Conservation (phyloP, 192 early-diverging fungal species). For the Coemansia sp. region DNA sequence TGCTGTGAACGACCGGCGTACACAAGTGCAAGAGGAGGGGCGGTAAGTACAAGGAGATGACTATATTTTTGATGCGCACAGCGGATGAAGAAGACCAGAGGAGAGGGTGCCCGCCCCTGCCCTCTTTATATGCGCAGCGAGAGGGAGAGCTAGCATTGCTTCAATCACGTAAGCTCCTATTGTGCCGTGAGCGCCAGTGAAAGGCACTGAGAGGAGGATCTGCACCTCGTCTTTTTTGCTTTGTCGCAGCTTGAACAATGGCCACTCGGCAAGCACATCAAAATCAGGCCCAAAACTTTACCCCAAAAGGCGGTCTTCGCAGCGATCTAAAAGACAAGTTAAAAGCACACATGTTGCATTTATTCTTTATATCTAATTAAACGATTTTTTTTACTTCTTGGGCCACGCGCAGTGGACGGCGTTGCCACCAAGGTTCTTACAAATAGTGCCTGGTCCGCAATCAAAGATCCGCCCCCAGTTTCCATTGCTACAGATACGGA, state of each 20-base stretch:
- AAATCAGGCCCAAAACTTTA: not conserved
- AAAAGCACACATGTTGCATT: not conserved
- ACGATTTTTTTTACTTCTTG: not conserved
- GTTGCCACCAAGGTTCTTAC: slow-evolving; percentile 11
- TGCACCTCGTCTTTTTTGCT: not conserved
- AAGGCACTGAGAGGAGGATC: slow-evolving; percentile 1
- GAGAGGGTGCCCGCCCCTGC: not conserved
- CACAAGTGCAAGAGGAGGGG: not conserved
- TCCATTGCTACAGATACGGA: slow-evolving; percentile 3
- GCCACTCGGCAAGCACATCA: no score
- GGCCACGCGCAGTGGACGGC: slow-evolving; percentile 20
- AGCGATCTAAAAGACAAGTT: not conserved
- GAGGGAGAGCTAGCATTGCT: not conserved
- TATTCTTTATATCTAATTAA: not conserved
- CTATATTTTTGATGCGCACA: slow-evolving; percentile 5
- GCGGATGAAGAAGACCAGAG: slow-evolving; percentile 9
- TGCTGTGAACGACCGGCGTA: slow-evolving; percentile 1
- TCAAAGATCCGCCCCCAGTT: not conserved
- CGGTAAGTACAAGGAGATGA: not conserved
- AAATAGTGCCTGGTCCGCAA: slow-evolving; percentile 11
- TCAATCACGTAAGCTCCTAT: slow-evolving; percentile 13
- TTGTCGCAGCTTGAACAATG: not conserved
- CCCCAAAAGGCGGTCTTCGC: slow-evolving; percentile 1
- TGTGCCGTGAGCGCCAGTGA: not conserved
- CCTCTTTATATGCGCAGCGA: slow-evolving; percentile 5